phyloP scores from a whole-genome alignment of 208 protist species.

The Leishmania turanica region DNA sequence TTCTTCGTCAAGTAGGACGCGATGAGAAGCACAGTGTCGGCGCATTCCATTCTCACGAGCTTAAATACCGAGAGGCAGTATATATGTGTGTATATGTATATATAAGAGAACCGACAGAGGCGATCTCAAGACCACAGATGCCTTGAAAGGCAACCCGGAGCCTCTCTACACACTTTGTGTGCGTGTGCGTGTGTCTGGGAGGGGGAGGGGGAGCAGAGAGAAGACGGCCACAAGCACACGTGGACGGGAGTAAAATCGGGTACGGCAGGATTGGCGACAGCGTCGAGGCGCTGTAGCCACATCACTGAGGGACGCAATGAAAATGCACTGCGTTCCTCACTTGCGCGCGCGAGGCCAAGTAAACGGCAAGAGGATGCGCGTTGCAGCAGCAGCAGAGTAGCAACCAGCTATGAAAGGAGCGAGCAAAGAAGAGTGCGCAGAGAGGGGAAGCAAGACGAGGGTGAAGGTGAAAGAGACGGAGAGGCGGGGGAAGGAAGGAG shows the following conservation, averaged over 20 bases:
- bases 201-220: background rate
- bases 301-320: no score
- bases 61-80: no score
- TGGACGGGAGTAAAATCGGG: background rate
- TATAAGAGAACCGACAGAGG: background rate
- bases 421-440: no score
- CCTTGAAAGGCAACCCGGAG: background rate
- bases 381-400: no score
- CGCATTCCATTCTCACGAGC: conserved; percentile 44
- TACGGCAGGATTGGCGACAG: background rate
- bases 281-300: background rate
- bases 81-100: background rate
- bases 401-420: background rate
- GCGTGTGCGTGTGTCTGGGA: background rate
- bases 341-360: background rate
- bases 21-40: conserved; percentile 49
- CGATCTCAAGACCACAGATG: background rate
- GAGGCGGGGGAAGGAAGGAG: background rate
- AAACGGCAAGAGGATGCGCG: background rate
- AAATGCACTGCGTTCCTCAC: background rate
- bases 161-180: background rate
- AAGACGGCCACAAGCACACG: background rate
- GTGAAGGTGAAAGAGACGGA: background rate
- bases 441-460: background rate
- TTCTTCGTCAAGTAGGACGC: conserved; percentile 50